Evolutionary conservation across 179 eudicot genomes (phyloP).

Genomic region (Monotropa hypopitys): DNA sequence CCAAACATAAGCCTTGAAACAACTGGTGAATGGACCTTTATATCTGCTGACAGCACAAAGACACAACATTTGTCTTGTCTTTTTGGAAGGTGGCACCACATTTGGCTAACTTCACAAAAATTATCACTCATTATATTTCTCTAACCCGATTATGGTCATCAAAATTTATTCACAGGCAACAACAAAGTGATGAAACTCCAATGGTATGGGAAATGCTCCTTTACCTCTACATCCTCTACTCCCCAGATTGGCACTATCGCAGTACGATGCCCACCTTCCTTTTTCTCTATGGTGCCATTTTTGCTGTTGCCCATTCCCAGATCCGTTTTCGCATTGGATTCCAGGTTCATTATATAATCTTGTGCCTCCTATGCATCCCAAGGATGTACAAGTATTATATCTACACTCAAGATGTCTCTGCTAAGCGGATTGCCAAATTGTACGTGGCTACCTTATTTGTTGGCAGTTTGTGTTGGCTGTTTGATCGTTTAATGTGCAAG

Average conservation of each 20-base stretch:
- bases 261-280: constrained; percentile 91
- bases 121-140: not conserved
- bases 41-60: not conserved
- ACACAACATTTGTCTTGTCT: not conserved
- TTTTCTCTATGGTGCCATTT: constrained; percentile 63
- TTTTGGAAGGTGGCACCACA: not conserved
- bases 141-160: not conserved
- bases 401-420: constrained; percentile 43
- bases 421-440: constrained; percentile 62
- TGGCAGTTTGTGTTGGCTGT: constrained; percentile 60
- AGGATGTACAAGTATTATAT: constrained; percentile 87
- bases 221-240: constrained; percentile 83
- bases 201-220: constrained; percentile 98
- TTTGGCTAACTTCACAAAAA: not conserved
- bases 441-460: constrained; percentile 38
- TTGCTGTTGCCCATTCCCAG: constrained; percentile 61
- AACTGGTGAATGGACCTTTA: not conserved
- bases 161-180: constrained; percentile 47
- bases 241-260: constrained; percentile 90
- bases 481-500: constrained; percentile 59
- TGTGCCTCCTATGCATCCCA: constrained; percentile 87
- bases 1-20: not conserved
- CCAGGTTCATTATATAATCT: constrained; percentile 54
- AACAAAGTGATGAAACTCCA: constrained; percentile 90
- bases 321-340: constrained; percentile 46